Evolutionary conservation across 495 filamentous ascomycete species (phyloP).

Genomic region (Viridothelium virens): DNA sequence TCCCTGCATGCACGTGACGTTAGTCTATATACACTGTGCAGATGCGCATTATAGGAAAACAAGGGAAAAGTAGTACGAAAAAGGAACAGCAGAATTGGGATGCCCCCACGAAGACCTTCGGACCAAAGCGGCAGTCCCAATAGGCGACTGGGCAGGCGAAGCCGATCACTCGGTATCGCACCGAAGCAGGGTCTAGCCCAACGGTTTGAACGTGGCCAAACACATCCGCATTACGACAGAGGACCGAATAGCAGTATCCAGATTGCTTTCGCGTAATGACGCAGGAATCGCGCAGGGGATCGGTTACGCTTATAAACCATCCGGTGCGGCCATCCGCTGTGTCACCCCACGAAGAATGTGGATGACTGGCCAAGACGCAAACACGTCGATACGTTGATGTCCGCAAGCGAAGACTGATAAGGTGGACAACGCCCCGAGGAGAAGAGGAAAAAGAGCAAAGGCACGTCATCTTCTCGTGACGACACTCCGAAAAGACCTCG

Average conservation of each 20-base stretch:
- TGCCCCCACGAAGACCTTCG: background rate
- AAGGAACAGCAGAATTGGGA: background rate
- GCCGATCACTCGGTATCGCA: background rate
- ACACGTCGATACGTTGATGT: too few species aligned
- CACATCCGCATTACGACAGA: background rate
- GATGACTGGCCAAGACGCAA: background rate
- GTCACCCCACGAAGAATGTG: background rate
- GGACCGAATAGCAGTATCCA: background rate
- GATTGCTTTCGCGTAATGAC: background rate
- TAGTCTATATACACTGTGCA: background rate
- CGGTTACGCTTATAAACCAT: background rate
- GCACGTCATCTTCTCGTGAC: background rate
- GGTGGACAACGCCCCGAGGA: background rate
- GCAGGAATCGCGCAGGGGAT: background rate
- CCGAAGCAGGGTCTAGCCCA: background rate
- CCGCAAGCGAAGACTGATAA: background rate
- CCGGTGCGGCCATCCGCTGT: background rate
- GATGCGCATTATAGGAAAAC: background rate
- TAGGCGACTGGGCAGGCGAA: background rate
- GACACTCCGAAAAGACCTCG: too few species aligned
- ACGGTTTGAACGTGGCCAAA: background rate
- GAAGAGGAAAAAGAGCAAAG: background rate
- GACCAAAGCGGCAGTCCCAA: background rate
- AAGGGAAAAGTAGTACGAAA: background rate
- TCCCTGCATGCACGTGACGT: slow-evolving; percentile 23